Base-by-base conservation (phyloP, 306 rosid species). In the Gynostemma pentaphyllum region DNA sequence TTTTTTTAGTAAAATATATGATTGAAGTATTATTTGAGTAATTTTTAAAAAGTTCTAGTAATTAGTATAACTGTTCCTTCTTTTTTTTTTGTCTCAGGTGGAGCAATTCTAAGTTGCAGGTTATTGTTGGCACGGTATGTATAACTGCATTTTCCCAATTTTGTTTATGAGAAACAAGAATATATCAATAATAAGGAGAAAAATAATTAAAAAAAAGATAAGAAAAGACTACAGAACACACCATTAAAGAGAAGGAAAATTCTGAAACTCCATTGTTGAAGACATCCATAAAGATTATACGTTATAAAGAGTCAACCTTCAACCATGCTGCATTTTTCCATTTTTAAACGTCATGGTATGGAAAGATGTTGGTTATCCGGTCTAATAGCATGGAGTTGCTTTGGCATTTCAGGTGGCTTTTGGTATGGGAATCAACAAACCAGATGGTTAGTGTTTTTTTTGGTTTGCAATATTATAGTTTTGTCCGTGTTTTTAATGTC, bases 371-470 rank as follows among this genome's bases (percentile, higher is more conserved):
- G 32, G 30, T 37, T 36, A 13, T 6, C 64, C 12, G 30, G 26
- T 54, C 66, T 57, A 19, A 42, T 57, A 8, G 54, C 45, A 12
- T 53, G 34, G 22, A 30, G 40, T 56, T 67, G 62, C 50, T 49
- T 72, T 67, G 71, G 32, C 51, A 37, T 80, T 90, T 69, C 80
- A 91, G 98, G 96, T 91, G 41, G 98, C 98, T 59, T 91, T 91
- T 79, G 98, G 98, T 57, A 91, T 88, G 98, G 98, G 98, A 79
- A 91, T 91, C 85, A 91, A 91, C 78, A 91, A 91, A 76, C 98
- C 96, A 51, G 98, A 91, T 79, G 98, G 95, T 91, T 77, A 82
- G 98, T 82, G 54, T 68, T 62, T 69, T n/a, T n/a, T n/a, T n/a
- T n/a, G n/a, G n/a, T n/a, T 34, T 40, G 19, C 29, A 66, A 0